Conservation (phyloP, 2,329 filamentous ascomycete species). For the Fusarium sp. region DNA sequence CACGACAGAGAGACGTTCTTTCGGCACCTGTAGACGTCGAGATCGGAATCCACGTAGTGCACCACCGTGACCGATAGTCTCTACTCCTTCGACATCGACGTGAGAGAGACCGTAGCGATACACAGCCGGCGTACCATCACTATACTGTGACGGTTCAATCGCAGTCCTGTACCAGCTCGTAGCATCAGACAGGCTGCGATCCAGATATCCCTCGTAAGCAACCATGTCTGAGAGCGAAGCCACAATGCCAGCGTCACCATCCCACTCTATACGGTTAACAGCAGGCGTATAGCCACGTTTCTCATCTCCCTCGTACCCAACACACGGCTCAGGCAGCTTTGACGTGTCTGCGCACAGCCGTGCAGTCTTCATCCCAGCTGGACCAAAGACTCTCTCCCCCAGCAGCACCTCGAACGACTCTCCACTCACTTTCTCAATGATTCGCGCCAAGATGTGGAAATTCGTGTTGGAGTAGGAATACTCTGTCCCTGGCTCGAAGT, state of each 20-base stretch:
- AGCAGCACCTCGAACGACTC: constrained; percentile 21
- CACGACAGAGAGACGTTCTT: constrained; percentile 26
- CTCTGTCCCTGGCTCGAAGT: constrained; percentile 26
- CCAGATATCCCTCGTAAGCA: constrained; percentile 25
- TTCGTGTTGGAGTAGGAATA: constrained; percentile 35
- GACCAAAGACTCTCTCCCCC: constrained; percentile 22
- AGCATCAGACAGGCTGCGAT: constrained; percentile 18
- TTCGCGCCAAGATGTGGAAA: constrained; percentile 27
- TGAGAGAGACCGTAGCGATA: constrained; percentile 24
- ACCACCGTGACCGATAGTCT: constrained; percentile 21
- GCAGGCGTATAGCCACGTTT: constrained; percentile 20
- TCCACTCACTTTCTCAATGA: constrained; percentile 18
- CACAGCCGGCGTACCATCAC: constrained; percentile 19
- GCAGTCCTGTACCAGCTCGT: constrained; percentile 26
- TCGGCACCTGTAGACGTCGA: constrained; percentile 22
- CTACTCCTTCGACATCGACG: constrained; percentile 12
- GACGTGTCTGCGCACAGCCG: constrained; percentile 23
- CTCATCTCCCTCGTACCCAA: constrained; percentile 31
- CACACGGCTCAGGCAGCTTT: constrained; percentile 14
- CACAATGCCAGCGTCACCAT: constrained; percentile 29
- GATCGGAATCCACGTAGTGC: constrained; percentile 30
- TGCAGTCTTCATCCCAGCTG: constrained; percentile 31
- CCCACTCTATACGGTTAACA: constrained; percentile 29
- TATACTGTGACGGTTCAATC: constrained; percentile 19
- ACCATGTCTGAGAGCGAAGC: constrained; percentile 30